Evolutionary conservation across 1,284 basidiomycete species (phyloP).

Genomic region (Puccinia coronata): DNA sequence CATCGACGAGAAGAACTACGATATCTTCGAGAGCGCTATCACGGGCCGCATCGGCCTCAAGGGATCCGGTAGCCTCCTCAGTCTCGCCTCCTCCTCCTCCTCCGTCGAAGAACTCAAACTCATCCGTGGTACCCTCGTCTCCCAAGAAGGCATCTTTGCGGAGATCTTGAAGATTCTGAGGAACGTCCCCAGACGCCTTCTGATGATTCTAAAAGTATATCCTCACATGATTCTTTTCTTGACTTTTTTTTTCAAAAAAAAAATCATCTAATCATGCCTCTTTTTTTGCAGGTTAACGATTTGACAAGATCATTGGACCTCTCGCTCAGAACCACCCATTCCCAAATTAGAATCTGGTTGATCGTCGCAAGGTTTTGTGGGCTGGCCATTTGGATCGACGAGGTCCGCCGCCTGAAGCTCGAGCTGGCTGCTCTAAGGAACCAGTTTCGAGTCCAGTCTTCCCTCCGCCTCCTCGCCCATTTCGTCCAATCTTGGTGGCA

Average conservation of each 20-base stretch:
- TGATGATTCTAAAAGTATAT: conserved; percentile 75
- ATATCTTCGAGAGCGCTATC: conserved; percentile 78
- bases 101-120: conserved; percentile 72
- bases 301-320: conserved; percentile 64
- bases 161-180: conserved; percentile 82
- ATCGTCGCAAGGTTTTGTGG: conserved; percentile 90
- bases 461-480: conserved; percentile 63
- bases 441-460: conserved; percentile 43
- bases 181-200: conserved; percentile 68
- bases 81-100: conserved; percentile 69
- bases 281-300: conserved; percentile 51
- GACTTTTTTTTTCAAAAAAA: no score
- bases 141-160: conserved; percentile 74
- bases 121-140: conserved; percentile 75
- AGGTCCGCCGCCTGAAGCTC: conserved; percentile 57
- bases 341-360: conserved; percentile 75
- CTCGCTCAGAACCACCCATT: conserved; percentile 64
- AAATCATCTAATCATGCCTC: conserved; percentile 56
- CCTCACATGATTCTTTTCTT: no score
- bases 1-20: conserved; percentile 72
- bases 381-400: conserved; percentile 78
- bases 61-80: conserved; percentile 73
- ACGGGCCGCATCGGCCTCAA: conserved; percentile 65
- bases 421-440: no score
- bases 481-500: conserved; percentile 72